phyloP scores from a whole-genome alignment of 768 basidiomycete species.

The Mycena chlorophos region DNA sequence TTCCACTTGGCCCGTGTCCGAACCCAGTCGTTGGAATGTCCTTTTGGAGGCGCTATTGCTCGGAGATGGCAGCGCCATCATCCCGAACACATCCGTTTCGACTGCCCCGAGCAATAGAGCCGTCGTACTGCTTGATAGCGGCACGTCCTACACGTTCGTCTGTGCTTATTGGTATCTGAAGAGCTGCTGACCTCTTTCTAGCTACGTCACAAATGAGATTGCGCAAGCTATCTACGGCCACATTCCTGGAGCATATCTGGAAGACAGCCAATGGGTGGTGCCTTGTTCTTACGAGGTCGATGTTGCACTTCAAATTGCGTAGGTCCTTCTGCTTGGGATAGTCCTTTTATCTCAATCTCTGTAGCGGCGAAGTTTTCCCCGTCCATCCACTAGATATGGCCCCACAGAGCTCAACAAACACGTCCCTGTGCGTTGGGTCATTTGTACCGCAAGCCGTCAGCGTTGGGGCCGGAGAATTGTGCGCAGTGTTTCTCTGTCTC shows the following conservation, averaged over 20 bases:
- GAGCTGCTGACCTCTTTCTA: constrained; percentile 27
- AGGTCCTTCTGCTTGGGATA: constrained; percentile 25
- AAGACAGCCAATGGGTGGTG: constrained; percentile 63
- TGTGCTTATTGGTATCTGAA: constrained; percentile 1
- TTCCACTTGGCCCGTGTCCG: constrained; percentile 68
- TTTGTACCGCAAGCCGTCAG: constrained; percentile 66
- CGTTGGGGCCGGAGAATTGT: constrained; percentile 69
- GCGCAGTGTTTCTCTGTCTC: constrained; percentile 26
- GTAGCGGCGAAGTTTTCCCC: constrained; percentile 71
- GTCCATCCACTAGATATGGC: constrained; percentile 79
- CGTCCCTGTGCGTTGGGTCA: constrained; percentile 65
- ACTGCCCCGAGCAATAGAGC: constrained; percentile 68
- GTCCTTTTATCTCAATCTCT: constrained; percentile 14
- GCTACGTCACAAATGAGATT: constrained; percentile 68
- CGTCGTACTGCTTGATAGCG: constrained; percentile 76
- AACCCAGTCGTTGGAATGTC: constrained; percentile 74
- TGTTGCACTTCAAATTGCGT: constrained; percentile 80
- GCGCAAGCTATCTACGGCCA: constrained; percentile 69
- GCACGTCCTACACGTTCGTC: constrained; percentile 76
- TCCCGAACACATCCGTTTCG: constrained; percentile 54
- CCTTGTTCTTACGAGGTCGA: constrained; percentile 77
- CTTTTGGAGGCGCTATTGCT: constrained; percentile 73
- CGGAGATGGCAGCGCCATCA: constrained; percentile 44
- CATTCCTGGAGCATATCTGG: constrained; percentile 65
- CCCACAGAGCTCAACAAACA: constrained; percentile 45